Conservation (phyloP, 2,329 filamentous ascomycete genomes). For the Phialophora expanda region DNA sequence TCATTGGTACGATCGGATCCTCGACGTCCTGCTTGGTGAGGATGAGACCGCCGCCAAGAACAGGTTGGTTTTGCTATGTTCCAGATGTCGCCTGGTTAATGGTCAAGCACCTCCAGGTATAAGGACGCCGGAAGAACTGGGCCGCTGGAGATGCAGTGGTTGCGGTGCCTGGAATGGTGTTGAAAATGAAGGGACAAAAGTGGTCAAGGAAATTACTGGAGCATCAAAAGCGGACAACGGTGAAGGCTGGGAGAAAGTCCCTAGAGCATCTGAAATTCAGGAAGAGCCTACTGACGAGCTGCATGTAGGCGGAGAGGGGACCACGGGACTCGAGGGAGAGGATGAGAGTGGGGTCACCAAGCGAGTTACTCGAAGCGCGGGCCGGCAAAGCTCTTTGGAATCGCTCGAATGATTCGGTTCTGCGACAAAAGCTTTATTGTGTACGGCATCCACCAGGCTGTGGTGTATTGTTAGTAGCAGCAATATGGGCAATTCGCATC, state of each 20-base stretch:
- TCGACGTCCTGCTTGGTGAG: conserved; percentile 91
- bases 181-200: conserved; percentile 70
- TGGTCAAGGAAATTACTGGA: conserved; percentile 67
- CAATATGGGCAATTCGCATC: not conserved
- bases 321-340: conserved; percentile 31
- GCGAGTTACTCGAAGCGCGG: conserved; percentile 36
- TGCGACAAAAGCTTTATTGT: not conserved
- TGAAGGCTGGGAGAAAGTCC: conserved; percentile 34
- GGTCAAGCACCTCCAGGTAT: conserved; percentile 92
- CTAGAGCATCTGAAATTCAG: conserved; percentile 12
- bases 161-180: conserved; percentile 79
- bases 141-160: conserved; percentile 85
- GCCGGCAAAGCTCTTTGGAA: conserved; percentile 26
- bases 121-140: conserved; percentile 75
- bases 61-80: conserved; percentile 84
- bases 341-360: conserved; percentile 30
- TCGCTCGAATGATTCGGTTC: conserved; percentile 26
- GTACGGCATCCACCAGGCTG: not conserved
- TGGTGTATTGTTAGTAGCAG: not conserved
- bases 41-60: conserved; percentile 94
- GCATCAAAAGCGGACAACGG: conserved; percentile 24
- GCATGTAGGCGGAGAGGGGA: conserved; percentile 16
- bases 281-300: conserved; percentile 22
- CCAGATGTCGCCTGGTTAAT: conserved; percentile 83
- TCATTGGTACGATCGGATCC: conserved; percentile 92